Evolutionary conservation across 2,329 filamentous ascomycete species (phyloP), one percentile per base, ranked within the genome.

Genomic region (Microdochium nivale): DNA sequence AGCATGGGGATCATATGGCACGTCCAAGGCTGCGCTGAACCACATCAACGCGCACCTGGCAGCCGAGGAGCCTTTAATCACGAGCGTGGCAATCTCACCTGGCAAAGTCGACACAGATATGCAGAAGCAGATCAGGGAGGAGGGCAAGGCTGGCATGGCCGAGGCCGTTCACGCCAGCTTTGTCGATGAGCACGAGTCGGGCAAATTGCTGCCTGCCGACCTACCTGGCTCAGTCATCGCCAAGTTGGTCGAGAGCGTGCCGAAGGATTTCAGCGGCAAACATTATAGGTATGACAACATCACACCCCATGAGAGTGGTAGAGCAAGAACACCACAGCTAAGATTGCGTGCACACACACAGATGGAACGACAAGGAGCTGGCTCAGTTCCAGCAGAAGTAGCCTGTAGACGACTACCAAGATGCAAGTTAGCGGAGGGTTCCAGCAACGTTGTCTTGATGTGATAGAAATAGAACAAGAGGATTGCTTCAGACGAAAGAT

Each of bases 41-140:
- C 88, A 92, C 59, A 70, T 96, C 4, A 83, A 84, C 1, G 70
- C 78, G 43, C 89, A 91, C 33, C 68, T 96, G 33, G 81, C 81
- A 0, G 76, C 77, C 1, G 91, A 96, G 64, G 91, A 96, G 66
- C 83, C 86, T 1, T 76, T 84, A 14, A 82, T 96, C 46, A 87
- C 80, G 0, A 84, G 81, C 13, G 70, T 96, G 0, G 77, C 88
- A 0, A 73, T 96, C 32, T 77, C 84, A 3, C 91, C 91, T 0
- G 91, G 91, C 2, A 82, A 88, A 47, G 86, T 95, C 8, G 87
- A 96, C 63, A 96, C 91, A 0, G 86, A 86, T 49, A 96, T 96
- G 91, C 91, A 96, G 66, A 77, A 77, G n/a, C 79, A 87, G 52
- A 80, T 99, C 52, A 77, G 94, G 49, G 84, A 90, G 47, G 65